phyloP scores from a whole-genome alignment of 495 filamentous ascomycete genomes.

The Umbilicaria muhlenbergii region DNA sequence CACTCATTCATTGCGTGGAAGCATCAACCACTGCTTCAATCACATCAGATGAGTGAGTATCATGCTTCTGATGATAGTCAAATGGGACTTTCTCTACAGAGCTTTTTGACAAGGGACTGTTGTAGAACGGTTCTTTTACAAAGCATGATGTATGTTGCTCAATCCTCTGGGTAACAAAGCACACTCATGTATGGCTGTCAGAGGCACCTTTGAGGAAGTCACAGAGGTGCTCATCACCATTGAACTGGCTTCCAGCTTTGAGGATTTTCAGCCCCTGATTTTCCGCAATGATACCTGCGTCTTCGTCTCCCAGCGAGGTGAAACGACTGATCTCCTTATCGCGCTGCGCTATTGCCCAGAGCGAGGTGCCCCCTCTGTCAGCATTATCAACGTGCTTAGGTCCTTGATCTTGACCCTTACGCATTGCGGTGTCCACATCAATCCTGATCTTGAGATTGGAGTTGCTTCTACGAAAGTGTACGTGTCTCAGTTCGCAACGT shows the following conservation, averaged over 20 bases:
- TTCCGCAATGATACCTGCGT: conserved; percentile 99
- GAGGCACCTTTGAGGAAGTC: conserved; percentile 92
- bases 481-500: conserved; percentile 95
- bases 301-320: conserved; percentile 95
- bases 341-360: conserved; percentile 94
- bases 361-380: conserved; percentile 89
- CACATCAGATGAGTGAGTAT: no score
- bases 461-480: conserved; percentile 98
- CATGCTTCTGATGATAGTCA: no score
- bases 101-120: no score
- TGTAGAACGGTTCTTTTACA: no score
- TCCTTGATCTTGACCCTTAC: conserved; percentile 96
- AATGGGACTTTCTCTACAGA: no score
- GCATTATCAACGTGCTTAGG: conserved; percentile 95
- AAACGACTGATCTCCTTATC: conserved; percentile 97
- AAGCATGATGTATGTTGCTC: conserved; percentile 41
- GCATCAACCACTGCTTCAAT: no score
- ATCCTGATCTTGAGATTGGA: conserved; percentile 96
- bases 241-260: conserved; percentile 93
- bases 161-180: conserved; percentile 96
- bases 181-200: conserved; percentile 98
- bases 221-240: conserved; percentile 96
- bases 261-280: conserved; percentile 92
- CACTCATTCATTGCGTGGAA: no score
- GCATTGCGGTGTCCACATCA: conserved; percentile 99